phyloP scores from a whole-genome alignment of 1,284 basidiomycete genomes.

The Apiotrichum gracile region DNA sequence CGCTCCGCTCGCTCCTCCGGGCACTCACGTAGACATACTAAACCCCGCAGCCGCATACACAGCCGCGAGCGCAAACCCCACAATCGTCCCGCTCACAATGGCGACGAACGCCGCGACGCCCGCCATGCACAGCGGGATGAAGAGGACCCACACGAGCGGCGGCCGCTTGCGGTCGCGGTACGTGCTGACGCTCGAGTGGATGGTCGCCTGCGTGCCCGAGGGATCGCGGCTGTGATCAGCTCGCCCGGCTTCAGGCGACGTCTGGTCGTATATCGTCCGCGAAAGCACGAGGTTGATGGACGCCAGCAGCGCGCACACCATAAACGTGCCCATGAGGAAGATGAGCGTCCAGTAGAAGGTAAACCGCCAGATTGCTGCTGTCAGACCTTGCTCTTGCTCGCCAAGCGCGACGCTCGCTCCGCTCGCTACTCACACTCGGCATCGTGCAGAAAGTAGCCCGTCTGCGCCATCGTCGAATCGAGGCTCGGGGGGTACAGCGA shows the following conservation, averaged over 20 bases:
- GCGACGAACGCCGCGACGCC: conserved; percentile 58
- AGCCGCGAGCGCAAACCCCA: conserved; percentile 64
- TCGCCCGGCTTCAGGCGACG: neutral
- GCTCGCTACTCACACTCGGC: conserved; percentile 36
- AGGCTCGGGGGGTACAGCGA: conserved; percentile 52
- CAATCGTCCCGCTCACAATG: conserved; percentile 61
- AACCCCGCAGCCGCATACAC: conserved; percentile 64
- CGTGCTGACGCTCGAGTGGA: neutral
- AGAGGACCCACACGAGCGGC: conserved; percentile 33
- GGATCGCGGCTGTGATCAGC: neutral
- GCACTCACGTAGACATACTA: conserved; percentile 72
- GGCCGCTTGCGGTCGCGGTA: conserved; percentile 22
- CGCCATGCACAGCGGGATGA: conserved; percentile 28
- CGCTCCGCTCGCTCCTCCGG: neutral
- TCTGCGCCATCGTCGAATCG: conserved; percentile 30
- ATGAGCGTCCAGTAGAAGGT: conserved; percentile 78
- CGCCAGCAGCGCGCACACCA: conserved; percentile 63
- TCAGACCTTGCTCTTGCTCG: neutral
- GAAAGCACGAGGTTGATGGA: conserved; percentile 63
- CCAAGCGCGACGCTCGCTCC: too few relatives aligned
- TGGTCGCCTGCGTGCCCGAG: neutral
- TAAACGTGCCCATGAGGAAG: conserved; percentile 64
- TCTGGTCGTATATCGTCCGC: neutral
- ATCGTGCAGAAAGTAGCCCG: conserved; percentile 46
- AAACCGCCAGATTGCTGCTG: conserved; percentile 68